Conservation (phyloP, 2,329 filamentous ascomycete species). For the Penicillium sp. region DNA sequence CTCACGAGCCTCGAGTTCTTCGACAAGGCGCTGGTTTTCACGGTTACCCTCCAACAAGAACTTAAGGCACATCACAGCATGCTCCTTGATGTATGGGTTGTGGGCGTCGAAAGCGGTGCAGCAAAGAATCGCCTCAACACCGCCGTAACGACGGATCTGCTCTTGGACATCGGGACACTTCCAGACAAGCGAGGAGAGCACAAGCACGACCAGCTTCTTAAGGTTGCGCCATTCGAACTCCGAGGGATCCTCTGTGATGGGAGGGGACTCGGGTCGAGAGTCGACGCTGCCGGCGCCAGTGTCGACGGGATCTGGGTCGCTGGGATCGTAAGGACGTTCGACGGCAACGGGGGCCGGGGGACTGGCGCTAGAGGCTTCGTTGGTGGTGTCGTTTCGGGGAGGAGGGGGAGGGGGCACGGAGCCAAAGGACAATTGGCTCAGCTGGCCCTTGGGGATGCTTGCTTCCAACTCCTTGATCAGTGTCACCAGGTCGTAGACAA, state of each 20-base stretch:
- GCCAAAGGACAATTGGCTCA: conserved; percentile 47
- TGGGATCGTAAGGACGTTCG: conserved; percentile 65
- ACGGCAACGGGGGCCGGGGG: conserved; percentile 50
- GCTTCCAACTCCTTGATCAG: conserved; percentile 83
- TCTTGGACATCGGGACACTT: conserved; percentile 81
- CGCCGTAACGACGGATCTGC: conserved; percentile 80
- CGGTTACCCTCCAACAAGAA: conserved; percentile 58
- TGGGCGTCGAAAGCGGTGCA: conserved; percentile 90
- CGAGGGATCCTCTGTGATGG: conserved; percentile 60
- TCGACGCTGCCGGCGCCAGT: conserved; percentile 38
- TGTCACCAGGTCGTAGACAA: conserved; percentile 82
- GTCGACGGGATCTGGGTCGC: conserved; percentile 44
- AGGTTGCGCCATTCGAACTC: conserved; percentile 76
- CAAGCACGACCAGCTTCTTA: conserved; percentile 89
- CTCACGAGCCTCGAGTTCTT: conserved; percentile 48
- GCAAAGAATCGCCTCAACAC: conserved; percentile 82
- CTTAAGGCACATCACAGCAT: conserved; percentile 84
- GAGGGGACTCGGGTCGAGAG: conserved; percentile 47
- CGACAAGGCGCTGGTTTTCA: conserved; percentile 55
- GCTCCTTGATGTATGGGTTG: conserved; percentile 91
- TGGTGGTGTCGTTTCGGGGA: conserved; percentile 31
- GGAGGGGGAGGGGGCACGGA: conserved; percentile 25
- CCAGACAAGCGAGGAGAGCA: conserved; percentile 84
- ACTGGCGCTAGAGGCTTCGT: conserved; percentile 33
- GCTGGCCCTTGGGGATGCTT: conserved; percentile 78